Evolutionary conservation across 352 stramenopile species (phyloP).

Genomic region (Peronospora destructor): DNA sequence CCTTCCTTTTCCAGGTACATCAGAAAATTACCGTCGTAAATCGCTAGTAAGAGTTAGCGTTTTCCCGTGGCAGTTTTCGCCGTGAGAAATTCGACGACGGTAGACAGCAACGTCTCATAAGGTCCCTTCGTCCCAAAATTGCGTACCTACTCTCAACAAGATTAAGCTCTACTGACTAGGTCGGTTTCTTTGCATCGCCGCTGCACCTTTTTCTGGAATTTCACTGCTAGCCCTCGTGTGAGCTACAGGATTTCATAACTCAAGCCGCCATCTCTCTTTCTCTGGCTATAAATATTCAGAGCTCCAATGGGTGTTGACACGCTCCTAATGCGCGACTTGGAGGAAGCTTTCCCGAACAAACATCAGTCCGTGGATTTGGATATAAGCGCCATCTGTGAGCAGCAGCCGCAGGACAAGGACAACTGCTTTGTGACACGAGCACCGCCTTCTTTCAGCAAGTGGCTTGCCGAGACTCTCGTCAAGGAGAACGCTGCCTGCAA

Average conservation of each 20-base stretch:
- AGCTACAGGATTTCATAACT: background rate
- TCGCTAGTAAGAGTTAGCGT: no score
- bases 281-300: background rate
- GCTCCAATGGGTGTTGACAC: conserved; percentile 25
- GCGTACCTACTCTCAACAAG: background rate
- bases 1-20: no score
- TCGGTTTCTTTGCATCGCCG: background rate
- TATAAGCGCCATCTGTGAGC: conserved; percentile 5
- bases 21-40: no score
- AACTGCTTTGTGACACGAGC: conserved; percentile 15
- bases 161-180: conserved; percentile 1
- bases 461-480: conserved; percentile 22
- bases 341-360: conserved; percentile 6
- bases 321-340: conserved; percentile 12
- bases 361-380: conserved; percentile 8
- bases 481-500: conserved; percentile 31
- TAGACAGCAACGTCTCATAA: conserved; percentile 2
- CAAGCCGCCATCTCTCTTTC: conserved; percentile 4
- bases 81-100: background rate
- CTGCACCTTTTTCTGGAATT: background rate
- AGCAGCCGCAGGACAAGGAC: conserved; percentile 15
- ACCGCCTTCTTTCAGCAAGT: conserved; percentile 30
- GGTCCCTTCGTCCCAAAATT: conserved; percentile 13
- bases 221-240: conserved; percentile 3
- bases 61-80: no score